Base-by-base conservation (phyloP, 1,284 basidiomycete genomes). In the Leccinum fallax region DNA sequence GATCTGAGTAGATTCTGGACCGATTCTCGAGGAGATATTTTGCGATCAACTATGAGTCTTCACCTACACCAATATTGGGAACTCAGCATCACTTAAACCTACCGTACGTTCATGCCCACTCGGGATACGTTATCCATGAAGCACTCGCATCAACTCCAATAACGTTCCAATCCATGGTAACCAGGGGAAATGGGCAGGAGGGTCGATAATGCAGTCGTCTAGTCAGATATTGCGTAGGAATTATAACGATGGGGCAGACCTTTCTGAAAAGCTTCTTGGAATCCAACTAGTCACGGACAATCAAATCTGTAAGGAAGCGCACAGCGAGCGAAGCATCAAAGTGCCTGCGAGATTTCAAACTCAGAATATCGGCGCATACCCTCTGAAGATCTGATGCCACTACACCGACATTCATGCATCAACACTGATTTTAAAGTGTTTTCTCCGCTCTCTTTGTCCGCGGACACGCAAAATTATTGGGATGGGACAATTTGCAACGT, bases 31-130 rank as follows among this genome's bases (percentile, higher is more conserved):
- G 15, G 8, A 15, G 26, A 26, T 55, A 10, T n/a, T 30, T 38
- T 4, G 54, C 38, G 15, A 32, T 9, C 30, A 51, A 51, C 24
- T 8, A 28, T 26, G 24, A 24, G 16, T 26, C 24, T 26, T 51
- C 49, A 16, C 49, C 49, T 51, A 13, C 74, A 68, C 26, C 8
- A 19, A 53, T 53, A 4, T 15, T 32, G 10, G 30, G 40, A 43
- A 43, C 38, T 10, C 19, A 30, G 49, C 24, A 26, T 26, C 19
- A 16, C 34, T 36, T 40, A 1, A 30, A 53, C 26, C 5, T 19
- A 53, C 51, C 51, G 9, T 61, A 70, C 10, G 36, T 55, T 52
- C 13, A 62, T 7, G 58, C 56, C 66, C 63, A 71, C 10, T 68
- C 19, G 11, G 43, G 19, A 36, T 67, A 71, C 15, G 68, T 70